Base-by-base conservation (phyloP, 441 rosid genomes). In the Eugenia klotzschiana region DNA sequence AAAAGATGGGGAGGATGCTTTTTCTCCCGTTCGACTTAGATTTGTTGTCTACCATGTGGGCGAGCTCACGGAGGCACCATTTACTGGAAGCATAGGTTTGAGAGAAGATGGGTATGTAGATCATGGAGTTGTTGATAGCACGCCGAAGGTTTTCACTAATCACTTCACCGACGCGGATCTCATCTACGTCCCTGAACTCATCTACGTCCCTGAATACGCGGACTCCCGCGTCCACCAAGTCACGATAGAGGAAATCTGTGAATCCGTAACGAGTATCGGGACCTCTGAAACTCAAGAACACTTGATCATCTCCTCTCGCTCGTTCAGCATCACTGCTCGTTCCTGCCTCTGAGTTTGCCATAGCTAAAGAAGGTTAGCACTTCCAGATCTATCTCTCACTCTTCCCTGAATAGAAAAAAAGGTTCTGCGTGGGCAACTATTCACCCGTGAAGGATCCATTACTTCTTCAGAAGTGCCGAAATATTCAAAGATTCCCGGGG, bases 301-400 rank as follows among this genome's bases (percentile, higher is more conserved):
- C 56, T 53, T 53, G 56, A 0, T 22, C 56, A 8, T 9, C 12
- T 53, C 5, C 12, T 0, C 0, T 22, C 6, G 2, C 5, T 53
- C 1, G 56, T 8, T 9, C 37, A 26, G 1, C 1, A 0, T 58
- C 5, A 0, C 10, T 27, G 8, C 72, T 58, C 0, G 72, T 3
- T 27, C 72, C 16, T 14, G 64, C 8, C 18, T 56, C 64, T 3
- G 20, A 26, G 37, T 14, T 57, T 4, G 3, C 72, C 72, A 58
- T 58, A 1, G 40, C 72, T 14, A 14, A 14, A 20, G 20, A 57
- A 57, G 37, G 5, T 57, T 0, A 26, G 8, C 0, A 7, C 69
- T 1, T 7, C 40, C 6, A 2, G 72, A 58, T 58, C 22, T 57
- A 3, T 56, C 8, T 58, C 33, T 25, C 18, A 40, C 43, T 25